A percentile compares a stretch with the other conserved stretches of the same genome.
Conservation (phyloP, 208 protist species). For the Leishmania guyanensis region DNA sequence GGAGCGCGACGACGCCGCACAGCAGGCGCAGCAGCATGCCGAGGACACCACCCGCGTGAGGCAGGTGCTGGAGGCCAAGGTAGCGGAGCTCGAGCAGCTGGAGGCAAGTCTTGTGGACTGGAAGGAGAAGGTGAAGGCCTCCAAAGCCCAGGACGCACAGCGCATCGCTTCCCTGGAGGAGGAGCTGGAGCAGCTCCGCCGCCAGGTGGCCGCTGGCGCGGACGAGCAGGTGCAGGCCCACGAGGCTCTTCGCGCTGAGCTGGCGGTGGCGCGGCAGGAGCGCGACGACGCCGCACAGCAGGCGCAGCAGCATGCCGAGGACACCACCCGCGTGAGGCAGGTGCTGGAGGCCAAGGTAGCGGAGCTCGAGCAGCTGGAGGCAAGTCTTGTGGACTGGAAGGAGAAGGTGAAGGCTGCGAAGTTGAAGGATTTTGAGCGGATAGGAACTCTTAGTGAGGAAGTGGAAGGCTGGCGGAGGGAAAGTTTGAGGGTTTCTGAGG, state of each 20-base stretch:
- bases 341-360: neutral
- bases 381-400: neutral
- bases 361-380: constrained; percentile 5
- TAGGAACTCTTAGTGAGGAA: neutral
- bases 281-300: neutral
- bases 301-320: neutral
- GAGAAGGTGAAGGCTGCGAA: neutral
- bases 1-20: constrained; percentile 15
- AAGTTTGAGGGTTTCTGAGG: neutral
- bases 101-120: constrained; percentile 20
- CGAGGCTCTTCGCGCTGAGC: neutral
- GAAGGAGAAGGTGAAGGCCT: constrained; percentile 72
- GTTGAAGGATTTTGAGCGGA: neutral
- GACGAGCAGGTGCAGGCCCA: neutral
- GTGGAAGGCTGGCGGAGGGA: neutral
- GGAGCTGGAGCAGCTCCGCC: neutral
- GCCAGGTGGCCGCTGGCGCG: neutral
- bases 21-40: constrained; percentile 13
- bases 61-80: constrained; percentile 4
- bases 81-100: neutral
- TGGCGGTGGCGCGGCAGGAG: neutral
- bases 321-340: neutral
- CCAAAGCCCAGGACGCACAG: constrained; percentile 27
- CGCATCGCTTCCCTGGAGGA: neutral
- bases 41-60: neutral